These are phyloP conservation scores for Talaromyces liani DNA, from an alignment of 495 filamentous ascomycete genomes.

Conservation along the genomic window DNA sequence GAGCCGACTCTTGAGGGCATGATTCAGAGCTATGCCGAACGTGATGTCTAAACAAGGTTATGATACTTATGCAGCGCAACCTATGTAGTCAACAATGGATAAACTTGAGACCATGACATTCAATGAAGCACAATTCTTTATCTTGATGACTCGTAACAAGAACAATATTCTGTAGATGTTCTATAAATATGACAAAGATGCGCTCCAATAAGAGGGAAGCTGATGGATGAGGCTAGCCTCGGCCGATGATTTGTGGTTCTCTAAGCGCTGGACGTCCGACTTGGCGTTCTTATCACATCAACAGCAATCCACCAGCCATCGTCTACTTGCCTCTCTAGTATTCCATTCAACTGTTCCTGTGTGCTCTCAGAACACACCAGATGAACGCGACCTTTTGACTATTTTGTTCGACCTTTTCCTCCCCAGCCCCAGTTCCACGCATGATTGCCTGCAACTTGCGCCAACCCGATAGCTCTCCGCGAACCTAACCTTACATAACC, in stretches of 20 bases:
- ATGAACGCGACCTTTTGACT: not conserved
- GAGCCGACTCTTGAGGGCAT: slow-evolving; percentile 78
- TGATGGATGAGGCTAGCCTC: not conserved
- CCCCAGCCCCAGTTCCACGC: not conserved
- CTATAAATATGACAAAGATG: not conserved
- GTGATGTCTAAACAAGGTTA: slow-evolving; percentile 43
- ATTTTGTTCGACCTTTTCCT: not conserved
- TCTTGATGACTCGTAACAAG: no score
- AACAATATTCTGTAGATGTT: no score
- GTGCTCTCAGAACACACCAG: not conserved
- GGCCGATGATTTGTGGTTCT: not conserved
- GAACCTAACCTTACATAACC: not conserved
- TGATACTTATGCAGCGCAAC: not conserved
- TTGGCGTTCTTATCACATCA: slow-evolving; percentile 1
- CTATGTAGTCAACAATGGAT: not conserved
- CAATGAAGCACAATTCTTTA: not conserved
- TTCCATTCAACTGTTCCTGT: not conserved
- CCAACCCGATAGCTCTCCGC: not conserved
- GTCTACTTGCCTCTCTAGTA: not conserved
- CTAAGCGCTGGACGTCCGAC: not conserved
- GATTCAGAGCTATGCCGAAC: slow-evolving; percentile 85
- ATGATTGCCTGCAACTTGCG: not conserved
- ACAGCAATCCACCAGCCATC: not conserved
- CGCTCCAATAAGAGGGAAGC: not conserved
- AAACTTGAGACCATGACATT: not conserved